These are phyloP conservation scores for Naegleria gruberi DNA, from an alignment of 208 protist species.

Conservation along the genomic window DNA sequence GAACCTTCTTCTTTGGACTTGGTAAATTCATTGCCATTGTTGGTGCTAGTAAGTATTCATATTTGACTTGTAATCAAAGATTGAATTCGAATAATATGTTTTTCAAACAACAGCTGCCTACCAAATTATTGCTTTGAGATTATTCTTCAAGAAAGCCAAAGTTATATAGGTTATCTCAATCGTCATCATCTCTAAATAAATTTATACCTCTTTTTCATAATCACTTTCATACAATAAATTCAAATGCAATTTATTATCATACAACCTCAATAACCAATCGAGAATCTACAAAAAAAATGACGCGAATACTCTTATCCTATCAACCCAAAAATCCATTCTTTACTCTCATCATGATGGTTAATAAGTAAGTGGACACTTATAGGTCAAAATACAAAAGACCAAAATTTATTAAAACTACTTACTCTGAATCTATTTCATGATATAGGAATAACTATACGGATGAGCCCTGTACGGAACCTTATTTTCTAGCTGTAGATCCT, in stretches of 20 bases:
- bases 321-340: slow-evolving; percentile 18
- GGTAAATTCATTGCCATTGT: neutral
- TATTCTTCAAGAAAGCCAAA: too few species aligned
- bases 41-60: neutral
- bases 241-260: too few species aligned
- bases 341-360: neutral
- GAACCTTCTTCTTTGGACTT: neutral
- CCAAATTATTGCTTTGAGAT: too few species aligned
- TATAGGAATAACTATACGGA: neutral
- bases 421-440: neutral
- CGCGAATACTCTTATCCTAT: neutral
- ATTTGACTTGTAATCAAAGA: too few species aligned
- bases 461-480: neutral
- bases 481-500: neutral
- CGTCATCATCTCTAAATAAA: too few species aligned
- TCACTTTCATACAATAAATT: too few species aligned
- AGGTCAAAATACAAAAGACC: too few species aligned
- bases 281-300: neutral
- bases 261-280: too few species aligned
- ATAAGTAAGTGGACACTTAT: neutral
- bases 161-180: too few species aligned
- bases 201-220: too few species aligned
- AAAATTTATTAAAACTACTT: too few species aligned
- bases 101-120: neutral
- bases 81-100: too few species aligned